phyloP scores from a whole-genome alignment of 2,329 filamentous ascomycete species.

The Dactylellina haptotyla region DNA sequence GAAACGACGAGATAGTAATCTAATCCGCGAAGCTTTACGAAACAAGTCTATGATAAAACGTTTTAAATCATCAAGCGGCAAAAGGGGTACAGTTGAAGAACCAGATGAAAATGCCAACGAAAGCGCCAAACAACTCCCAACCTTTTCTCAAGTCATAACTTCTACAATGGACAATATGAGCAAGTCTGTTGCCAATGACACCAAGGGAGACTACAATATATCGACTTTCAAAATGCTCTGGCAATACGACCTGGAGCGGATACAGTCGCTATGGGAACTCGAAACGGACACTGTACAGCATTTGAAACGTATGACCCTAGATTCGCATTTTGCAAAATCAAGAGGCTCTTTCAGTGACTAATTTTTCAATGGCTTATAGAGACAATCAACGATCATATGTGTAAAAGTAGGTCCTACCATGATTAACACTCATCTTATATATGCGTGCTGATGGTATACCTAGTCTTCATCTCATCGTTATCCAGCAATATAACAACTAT shows the following conservation, averaged over 20 bases:
- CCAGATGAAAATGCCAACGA: not conserved
- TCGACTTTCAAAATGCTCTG: conserved; percentile 22
- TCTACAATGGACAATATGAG: conserved; percentile 26
- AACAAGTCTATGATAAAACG: conserved; percentile 1
- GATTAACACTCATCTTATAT: not conserved
- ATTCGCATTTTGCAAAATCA: not conserved
- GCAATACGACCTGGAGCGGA: conserved; percentile 10
- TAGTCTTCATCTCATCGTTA: conserved; percentile 20
- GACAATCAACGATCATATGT: conserved; percentile 27
- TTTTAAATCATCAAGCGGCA: not conserved
- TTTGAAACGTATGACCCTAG: conserved; percentile 13
- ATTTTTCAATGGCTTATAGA: too few relatives aligned
- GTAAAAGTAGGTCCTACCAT: conserved; percentile 5
- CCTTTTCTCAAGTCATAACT: conserved; percentile 1
- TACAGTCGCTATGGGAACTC: conserved; percentile 11
- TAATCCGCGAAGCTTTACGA: not conserved
- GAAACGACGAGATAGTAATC: conserved; percentile 13
- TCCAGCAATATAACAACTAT: conserved; percentile 1
- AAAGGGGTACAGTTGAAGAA: not conserved
- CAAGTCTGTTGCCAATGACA: not conserved
- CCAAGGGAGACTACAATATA: conserved; percentile 6
- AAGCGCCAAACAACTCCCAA: not conserved
- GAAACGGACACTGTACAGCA: conserved; percentile 3
- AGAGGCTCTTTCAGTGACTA: not conserved
- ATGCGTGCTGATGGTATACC: not conserved